Conservation (phyloP, 768 basidiomycete species). For the Tricholoma flavovirens region DNA sequence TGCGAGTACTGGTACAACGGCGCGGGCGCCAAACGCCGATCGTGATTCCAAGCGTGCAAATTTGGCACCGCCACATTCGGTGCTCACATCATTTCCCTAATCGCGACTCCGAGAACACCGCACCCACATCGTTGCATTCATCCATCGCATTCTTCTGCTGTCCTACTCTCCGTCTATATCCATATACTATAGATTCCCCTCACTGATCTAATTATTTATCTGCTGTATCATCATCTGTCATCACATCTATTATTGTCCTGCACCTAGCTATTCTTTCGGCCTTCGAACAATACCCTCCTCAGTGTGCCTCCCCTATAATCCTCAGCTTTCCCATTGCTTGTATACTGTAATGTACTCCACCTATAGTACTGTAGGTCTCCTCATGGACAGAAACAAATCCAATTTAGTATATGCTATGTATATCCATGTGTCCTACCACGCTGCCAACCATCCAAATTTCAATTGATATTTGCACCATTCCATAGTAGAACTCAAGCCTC, state of each 20-base stretch:
- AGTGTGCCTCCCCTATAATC: no score
- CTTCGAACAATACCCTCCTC: no score
- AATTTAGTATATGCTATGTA: no score
- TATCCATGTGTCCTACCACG: no score
- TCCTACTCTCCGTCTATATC: neutral
- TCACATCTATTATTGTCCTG: neutral
- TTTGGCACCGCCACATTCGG: constrained; percentile 1
- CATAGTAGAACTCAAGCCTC: no score
- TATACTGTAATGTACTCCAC: no score
- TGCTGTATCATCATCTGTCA: neutral
- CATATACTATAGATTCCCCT: neutral
- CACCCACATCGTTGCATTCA: neutral
- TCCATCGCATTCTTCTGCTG: neutral
- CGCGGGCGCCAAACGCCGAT: constrained; percentile 64
- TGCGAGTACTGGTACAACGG: constrained; percentile 58
- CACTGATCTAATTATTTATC: neutral
- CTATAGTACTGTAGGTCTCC: no score
- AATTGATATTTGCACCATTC: no score
- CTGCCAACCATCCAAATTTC: no score
- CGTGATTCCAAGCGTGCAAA: neutral
- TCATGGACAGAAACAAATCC: no score
- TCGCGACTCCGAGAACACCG: neutral
- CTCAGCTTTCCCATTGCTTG: no score
- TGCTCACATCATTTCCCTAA: neutral
- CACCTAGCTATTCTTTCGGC: neutral